Base-by-base conservation (phyloP, 1,284 basidiomycete species). In the Ceratobasidium sp. region DNA sequence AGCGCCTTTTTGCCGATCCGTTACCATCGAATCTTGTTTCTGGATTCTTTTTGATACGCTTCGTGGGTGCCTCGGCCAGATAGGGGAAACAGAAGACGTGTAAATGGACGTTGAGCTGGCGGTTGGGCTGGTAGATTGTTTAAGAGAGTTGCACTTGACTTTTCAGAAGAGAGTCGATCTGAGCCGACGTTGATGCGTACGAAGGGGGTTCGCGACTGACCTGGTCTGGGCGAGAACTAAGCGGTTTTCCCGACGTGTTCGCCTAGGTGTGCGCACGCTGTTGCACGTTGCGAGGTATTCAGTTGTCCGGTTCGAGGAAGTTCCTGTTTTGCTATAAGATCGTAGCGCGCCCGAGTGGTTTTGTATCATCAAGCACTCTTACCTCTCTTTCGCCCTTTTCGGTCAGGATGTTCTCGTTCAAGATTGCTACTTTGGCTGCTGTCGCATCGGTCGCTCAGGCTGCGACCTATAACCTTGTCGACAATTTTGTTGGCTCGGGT, bases 401-500 rank as follows among this genome's bases (percentile, higher is more conserved):
- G 18, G 14, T 10, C n/a, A 52, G 5, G 3, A 65, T 65, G 61
- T 28, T 50, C n/a, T 32, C 46, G 1, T 21, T 52, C n/a, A 8
- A 14, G 21, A 26, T 65, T 52, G 18, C 36, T 36, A 39, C 48
- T 21, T 18, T 65, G 6, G 46, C 30, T 16, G 34, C 39, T n/a
- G 45, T 46, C 10, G 57, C 57, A 10, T 52, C 61, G 3, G 18
- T 52, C 18, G 61, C 61, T 16, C 43, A 45, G n/a, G 61, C 61
- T 28, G 30, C 45, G 28, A 36, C 30, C 16, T 65, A 65, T 34
- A 34, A 2, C 5, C 12, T 39, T 32, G 79, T 81, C 30, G 84
- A 87, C 74, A 84, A 80, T 57, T 82, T 83, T 75, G 79, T 83
- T 41, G 88, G 88, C n/a, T 70, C 77, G 16, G 80, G 78, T 1